phyloP scores from a whole-genome alignment of 441 rosid genomes.

The Populus hybrid region DNA sequence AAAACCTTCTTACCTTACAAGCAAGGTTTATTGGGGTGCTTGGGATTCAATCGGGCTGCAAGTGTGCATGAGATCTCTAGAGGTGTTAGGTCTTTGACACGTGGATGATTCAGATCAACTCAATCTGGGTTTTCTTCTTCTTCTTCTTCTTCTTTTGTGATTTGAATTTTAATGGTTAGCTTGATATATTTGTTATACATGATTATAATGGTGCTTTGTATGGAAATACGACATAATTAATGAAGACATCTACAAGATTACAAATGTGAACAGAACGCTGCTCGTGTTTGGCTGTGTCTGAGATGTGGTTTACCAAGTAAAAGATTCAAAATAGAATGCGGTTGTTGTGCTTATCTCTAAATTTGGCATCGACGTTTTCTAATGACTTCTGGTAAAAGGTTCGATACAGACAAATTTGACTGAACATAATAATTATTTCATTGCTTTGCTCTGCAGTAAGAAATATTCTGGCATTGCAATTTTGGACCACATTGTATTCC shows the following conservation, averaged over 20 bases:
- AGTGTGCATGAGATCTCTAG: conserved; percentile 58
- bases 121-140: conserved; percentile 5
- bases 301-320: background rate
- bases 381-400: background rate
- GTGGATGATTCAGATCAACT: conserved; percentile 40
- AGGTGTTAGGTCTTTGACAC: conserved; percentile 69
- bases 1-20: conserved; percentile 86
- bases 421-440: background rate
- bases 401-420: conserved; percentile 5
- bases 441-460: background rate
- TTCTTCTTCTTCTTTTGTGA: conserved; percentile 21
- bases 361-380: background rate
- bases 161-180: conserved; percentile 8
- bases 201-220: background rate
- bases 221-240: background rate
- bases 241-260: background rate
- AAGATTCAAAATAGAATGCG: too few species aligned
- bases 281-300: background rate
- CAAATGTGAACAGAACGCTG: background rate
- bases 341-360: background rate
- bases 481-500: background rate
- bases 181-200: conserved; percentile 13
- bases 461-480: too few species aligned
- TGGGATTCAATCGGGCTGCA: conserved; percentile 54
- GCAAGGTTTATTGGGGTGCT: conserved; percentile 80